Conservation (phyloP, 345 rosid genomes). For the Eucalyptus pauciflora region DNA sequence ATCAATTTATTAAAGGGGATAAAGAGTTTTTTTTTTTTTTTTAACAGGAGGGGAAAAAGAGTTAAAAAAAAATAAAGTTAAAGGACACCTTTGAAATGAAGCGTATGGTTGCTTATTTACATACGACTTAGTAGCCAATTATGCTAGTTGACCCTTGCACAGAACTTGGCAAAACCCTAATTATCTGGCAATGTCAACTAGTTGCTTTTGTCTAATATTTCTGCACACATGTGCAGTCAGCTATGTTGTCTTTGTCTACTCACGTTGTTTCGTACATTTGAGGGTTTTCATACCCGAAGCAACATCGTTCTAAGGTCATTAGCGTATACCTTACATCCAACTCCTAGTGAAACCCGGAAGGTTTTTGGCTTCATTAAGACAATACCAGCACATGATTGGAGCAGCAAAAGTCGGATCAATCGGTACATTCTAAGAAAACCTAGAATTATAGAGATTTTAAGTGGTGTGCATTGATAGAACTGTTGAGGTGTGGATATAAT, state of each 20-base stretch:
- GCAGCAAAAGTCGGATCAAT: accelerated
- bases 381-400: not conserved
- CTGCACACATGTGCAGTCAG: not conserved
- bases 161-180: not conserved
- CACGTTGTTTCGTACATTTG: not conserved
- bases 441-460: not conserved
- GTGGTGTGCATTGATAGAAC: not conserved
- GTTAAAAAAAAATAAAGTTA: not conserved
- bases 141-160: not conserved
- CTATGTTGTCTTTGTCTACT: not conserved
- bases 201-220: not conserved
- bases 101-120: not conserved
- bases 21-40: not conserved
- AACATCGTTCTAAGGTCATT: not conserved
- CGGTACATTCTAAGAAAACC: not conserved
- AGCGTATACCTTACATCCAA: not conserved
- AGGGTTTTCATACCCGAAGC: not conserved
- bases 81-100: not conserved
- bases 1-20: not conserved
- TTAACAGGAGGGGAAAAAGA: not conserved
- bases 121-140: not conserved
- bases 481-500: not conserved
- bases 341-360: not conserved
- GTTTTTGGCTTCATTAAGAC: not conserved
- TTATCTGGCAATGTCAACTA: not conserved